A percentile compares a stretch with the other conserved stretches of the same genome.
Evolutionary conservation across 2,329 filamentous ascomycete species (phyloP).

Genomic region (Fusarium sp.): DNA sequence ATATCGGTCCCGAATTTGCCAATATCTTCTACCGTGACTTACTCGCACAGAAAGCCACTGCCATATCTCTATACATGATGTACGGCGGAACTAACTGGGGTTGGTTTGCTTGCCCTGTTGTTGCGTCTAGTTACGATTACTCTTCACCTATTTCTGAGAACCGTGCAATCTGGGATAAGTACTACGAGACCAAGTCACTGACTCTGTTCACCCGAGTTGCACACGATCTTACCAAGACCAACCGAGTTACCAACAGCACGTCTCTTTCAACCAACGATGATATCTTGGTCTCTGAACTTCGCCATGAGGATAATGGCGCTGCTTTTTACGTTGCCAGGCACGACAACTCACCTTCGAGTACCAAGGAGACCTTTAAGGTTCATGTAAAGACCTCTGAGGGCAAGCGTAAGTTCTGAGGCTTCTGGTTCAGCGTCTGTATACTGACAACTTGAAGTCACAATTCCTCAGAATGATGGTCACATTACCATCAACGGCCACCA

Average conservation of each 20-base stretch:
- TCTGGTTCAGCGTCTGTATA: rapidly evolving
- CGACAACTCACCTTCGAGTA: conserved; percentile 63
- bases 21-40: conserved; percentile 75
- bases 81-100: conserved; percentile 76
- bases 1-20: conserved; percentile 70
- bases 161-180: conserved; percentile 69
- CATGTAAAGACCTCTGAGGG: conserved; percentile 69
- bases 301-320: conserved; percentile 68
- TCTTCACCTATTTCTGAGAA: conserved; percentile 72
- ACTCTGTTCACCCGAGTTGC: conserved; percentile 67
- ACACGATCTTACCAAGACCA: conserved; percentile 67
- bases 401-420: conserved; percentile 32
- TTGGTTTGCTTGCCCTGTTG: conserved; percentile 67
- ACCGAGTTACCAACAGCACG: conserved; percentile 57
- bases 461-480: conserved; percentile 63
- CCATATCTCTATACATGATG: conserved; percentile 74
- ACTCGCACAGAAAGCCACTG: conserved; percentile 70
- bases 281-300: conserved; percentile 67
- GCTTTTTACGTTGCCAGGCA: conserved; percentile 73
- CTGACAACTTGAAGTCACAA: conserved; percentile 53
- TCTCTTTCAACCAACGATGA: conserved; percentile 60
- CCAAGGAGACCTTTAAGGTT: conserved; percentile 66
- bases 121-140: conserved; percentile 74
- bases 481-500: conserved; percentile 71
- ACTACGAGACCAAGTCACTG: conserved; percentile 73